These are phyloP conservation scores for Oryza punctata DNA, from an alignment of 176 grass and related monocot genomes.

Conservation along the genomic window DNA sequence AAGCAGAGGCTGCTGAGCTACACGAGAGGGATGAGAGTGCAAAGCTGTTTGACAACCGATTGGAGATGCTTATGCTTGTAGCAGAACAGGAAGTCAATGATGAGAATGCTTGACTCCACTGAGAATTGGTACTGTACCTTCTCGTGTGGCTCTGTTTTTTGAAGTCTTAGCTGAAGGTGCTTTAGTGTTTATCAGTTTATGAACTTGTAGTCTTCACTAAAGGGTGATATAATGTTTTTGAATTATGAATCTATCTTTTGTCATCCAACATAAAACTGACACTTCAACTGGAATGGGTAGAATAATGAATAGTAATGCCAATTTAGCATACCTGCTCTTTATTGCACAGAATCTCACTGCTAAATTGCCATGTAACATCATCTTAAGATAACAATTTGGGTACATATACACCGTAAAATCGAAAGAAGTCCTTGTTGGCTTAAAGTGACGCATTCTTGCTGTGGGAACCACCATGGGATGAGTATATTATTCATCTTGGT, in stretches of 20 bases:
- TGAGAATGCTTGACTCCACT: conserved; percentile 12
- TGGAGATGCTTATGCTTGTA: conserved; percentile 79
- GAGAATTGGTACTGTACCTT: not conserved
- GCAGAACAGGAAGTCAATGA: conserved; percentile 63
- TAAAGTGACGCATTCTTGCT: not conserved
- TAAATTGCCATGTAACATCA: not conserved
- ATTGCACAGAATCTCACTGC: not conserved
- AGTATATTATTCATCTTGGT: not conserved
- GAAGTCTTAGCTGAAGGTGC: not conserved
- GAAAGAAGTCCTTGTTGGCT: not conserved
- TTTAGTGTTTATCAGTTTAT: not conserved
- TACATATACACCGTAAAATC: not conserved
- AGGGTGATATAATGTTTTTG: not conserved
- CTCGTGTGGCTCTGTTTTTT: conserved; percentile 24
- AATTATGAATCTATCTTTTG: not conserved
- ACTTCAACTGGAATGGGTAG: conserved; percentile 1
- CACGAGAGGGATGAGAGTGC: conserved; percentile 92
- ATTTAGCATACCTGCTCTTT: not conserved
- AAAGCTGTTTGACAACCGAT: conserved; percentile 64
- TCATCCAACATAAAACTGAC: not conserved
- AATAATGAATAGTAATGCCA: not conserved
- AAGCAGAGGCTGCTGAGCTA: conserved; percentile 70
- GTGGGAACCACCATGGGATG: not conserved
- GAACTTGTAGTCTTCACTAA: not conserved
- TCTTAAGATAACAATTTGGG: not conserved